Evolutionary conservation across 2,329 filamentous ascomycete species (phyloP), one percentile per base, ranked within the genome.

Genomic region (Aspergillus novoparasiticus): DNA sequence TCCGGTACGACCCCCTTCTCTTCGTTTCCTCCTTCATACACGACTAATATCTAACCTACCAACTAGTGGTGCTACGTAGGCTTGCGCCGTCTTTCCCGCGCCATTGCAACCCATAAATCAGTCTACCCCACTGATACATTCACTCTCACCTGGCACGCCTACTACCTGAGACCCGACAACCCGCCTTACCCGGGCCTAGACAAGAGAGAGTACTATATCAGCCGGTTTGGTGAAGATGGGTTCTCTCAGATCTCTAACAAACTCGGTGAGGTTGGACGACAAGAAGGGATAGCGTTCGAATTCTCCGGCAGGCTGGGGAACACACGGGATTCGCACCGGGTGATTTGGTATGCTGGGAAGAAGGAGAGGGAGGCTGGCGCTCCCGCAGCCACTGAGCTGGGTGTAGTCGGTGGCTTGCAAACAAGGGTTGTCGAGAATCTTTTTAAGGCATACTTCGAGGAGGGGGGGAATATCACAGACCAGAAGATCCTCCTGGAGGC

Each of bases 321-420:
- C 71, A 94, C 92, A 21, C 83, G 92, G 23, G 90, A 96, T 70
- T 90, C 90, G 61, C 93, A 96, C 77, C 86, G 93, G 4, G 73
- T 94, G 64, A 84, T 94, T 51, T 87, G 93, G 79, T 83, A 93
- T 60, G 92, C 77, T 78, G 87, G 83, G 72, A 80, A 73, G 73
- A 88, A 85, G 68, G 70, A 74, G 57, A 68, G 63, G 32, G 60
- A 69, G 30, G 19, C 19, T 34, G 45, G 32, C 19, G 12, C 32
- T 39, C 10, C 32, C 12, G 51, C 36, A 23, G 21, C 8, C 11
- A 51, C 16, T 2, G 58, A 78, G 79, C 59, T 75, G 72, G 53
- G 14, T 11, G 60, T 59, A 80, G 80, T 67, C 73, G 78, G 65
- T 79, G 84, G 51, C 69, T 58, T 84, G 57, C 86, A 92, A 80